Evolutionary conservation across 495 filamentous ascomycete species (phyloP).

Genomic region (Acidomyces sp.): DNA sequence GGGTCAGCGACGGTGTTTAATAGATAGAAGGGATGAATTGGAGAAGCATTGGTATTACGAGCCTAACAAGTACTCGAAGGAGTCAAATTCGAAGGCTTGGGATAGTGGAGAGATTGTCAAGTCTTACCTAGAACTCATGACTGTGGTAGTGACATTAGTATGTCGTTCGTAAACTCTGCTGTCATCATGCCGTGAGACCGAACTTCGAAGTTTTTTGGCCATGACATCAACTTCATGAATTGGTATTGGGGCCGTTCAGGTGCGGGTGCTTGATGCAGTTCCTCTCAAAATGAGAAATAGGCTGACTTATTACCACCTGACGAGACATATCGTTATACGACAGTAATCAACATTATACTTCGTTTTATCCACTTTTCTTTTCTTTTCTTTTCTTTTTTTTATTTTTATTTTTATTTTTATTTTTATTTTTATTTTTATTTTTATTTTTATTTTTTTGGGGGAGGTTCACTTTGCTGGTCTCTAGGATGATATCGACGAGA

Average conservation of each 20-base stretch:
- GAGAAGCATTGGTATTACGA: no score
- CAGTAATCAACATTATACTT: slow-evolving; percentile 16
- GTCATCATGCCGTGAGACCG: no score
- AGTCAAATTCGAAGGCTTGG: no score
- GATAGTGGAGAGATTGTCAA: not conserved
- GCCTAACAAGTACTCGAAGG: no score
- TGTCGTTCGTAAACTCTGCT: no score
- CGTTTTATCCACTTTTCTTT: slow-evolving; percentile 12
- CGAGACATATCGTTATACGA: slow-evolving; percentile 12
- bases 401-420: slow-evolving; percentile 5
- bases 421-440: no score
- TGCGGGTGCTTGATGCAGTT: not conserved
- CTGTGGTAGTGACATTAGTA: not conserved
- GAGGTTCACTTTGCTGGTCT: no score
- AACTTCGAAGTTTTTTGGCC: no score
- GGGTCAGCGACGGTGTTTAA: not conserved
- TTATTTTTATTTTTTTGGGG: no score
- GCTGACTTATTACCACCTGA: slow-evolving; percentile 13
- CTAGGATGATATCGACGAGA: no score
- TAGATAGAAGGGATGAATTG: no score
- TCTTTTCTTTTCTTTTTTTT: slow-evolving; percentile 15
- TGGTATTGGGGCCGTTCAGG: not conserved
- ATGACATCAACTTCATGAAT: no score
- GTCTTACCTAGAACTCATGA: not conserved
- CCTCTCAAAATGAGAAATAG: not conserved